Base-by-base conservation (phyloP, 805 yeast genomes). In the Wickerhamomyces chaumierensis region DNA sequence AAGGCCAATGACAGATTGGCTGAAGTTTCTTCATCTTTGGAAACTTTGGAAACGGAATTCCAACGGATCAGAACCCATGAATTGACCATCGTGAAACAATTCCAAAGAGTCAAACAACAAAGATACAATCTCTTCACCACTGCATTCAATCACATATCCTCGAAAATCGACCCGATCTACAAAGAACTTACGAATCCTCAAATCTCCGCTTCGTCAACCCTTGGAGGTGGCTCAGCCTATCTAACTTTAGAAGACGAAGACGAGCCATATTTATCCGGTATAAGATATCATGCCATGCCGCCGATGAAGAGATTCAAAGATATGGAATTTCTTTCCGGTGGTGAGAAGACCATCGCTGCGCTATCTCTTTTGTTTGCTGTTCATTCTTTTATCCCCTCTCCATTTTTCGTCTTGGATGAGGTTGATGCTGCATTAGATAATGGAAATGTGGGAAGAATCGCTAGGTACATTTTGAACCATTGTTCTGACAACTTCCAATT, bases 371-470 rank as follows among this genome's bases (percentile, higher is more conserved):
- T 92, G 36, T 92, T 92, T 62, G 88, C 97, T 0, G 76, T 88
- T 33, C 96, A 92, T 56, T 78, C 94, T 0, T 82, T 65, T 60
- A 90, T 80, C 37, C 96, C 96, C 3, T 81, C 96, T 1, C 98
- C 98, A 25, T 92, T 92, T 56, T 90, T 92, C 55, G 95, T 92
- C 0, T 64, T 92, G 33, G 98, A 92, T 57, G 98, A 92, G 60
- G 87, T 92, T n/a, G 98, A 92, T 62, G 97, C 98, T 0, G 97
- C 97, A 0, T 69, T 92, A 42, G 98, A 92, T 59, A 79, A 83
- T 42, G 76, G 85, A 18, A 92, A 92, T 52, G 96, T 92, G 18
- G 75, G 74, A 39, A 75, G 76, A 51, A 78, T 92, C 41, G 96
- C 96, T n/a, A 77, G 75, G 42, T 92, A 88, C 55, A 85, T 92